Base-by-base conservation (phyloP, 1,284 basidiomycete genomes). In the Ganoderma sinense region DNA sequence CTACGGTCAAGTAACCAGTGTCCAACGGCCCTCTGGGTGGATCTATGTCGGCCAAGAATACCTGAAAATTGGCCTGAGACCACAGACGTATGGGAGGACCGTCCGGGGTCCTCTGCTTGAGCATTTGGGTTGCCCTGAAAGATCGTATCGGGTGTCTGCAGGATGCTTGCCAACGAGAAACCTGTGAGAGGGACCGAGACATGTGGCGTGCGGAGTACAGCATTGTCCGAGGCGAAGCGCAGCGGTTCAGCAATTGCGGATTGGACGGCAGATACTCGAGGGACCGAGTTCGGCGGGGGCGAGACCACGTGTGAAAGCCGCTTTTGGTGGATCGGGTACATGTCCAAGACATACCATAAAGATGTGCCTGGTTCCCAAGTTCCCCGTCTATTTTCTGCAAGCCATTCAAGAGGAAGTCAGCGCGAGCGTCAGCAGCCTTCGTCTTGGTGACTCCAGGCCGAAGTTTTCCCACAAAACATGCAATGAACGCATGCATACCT, bases 351-450 rank as follows among this genome's bases (percentile, higher is more conserved):
- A 51, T 72, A 48, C 73, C 73, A 59, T 65, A 74, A 74, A 36
- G 55, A 70, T 45, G 39, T 59, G 45, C 64, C 53, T 70, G 63
- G 39, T 74, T 75, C 74, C 69, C 74, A 75, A 73, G 74, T 61
- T 29, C 23, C 62, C 55, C 62, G 31, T 59, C 66, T 68, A 74
- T 62, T 72, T 60, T 72, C 20, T 55, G 31, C 36, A 2, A 43
- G 36, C 41, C 58, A 45, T 39, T 33, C 43, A 56, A 64, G 26
- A 62, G 45, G 53, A 45, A 60, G 39, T 39, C 61, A 71, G 64
- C 29, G 48, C 56, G 26, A 65, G 31, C 48, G 62, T 72, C 71
- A 70, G 63, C 56, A 69, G 56, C 43, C 23, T 59, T 36, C 36
- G 51, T 36, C 64, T 59, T 36, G 55, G 51, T 65, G 40, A 61